Base-by-base conservation (phyloP, 768 basidiomycete species). In the Xanthoconium purpureum region DNA sequence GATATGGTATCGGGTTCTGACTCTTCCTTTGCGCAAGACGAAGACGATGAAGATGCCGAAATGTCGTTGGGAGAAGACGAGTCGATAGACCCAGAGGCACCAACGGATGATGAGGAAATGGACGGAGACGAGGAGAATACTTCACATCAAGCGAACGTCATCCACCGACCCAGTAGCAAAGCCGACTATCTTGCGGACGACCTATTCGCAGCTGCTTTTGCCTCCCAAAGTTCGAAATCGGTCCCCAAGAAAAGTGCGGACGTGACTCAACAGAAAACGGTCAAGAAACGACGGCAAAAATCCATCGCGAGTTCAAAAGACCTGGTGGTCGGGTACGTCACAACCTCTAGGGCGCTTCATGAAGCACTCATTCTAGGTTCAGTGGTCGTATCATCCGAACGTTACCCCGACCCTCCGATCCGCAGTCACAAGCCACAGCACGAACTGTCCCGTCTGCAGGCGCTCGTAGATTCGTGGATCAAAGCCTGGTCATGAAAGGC, bases 121-220 rank as follows among this genome's bases (percentile, higher is more conserved):
- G 54, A 59, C 11, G 62, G 56, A 24, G 64, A 59, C 38, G 51
- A 58, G 2, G 52, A 46, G 24, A 37, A 9, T 11, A 24, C 30
- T 17, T 43, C 36, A 38, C 33, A 39, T 24, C 51, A 17, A 45
- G 38, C 28, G 46, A 54, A 43, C 13, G 33, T 20, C 13, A 28
- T 20, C 46, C 44, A 40, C n/a, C 57, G 28, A 33, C 47, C 45
- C 33, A 67, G 72, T 44, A 69, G 73, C n/a, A 74, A 76, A 50
- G 66, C 74, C 5, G 73, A 81, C 46, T 81, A 87, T 67, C 83
- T 88, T 30, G 84, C 85, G 2, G 87, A 88, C 62, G 81, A 85
- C 58, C 73, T 88, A 18, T 89, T 88, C 67, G 61, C 72, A 0
- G 75, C 83, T 56, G 85, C 84, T 0, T 82, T 85, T 59, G 64